phyloP scores from a whole-genome alignment of 2,329 filamentous ascomycete genomes.

The Alternaria viburni region DNA sequence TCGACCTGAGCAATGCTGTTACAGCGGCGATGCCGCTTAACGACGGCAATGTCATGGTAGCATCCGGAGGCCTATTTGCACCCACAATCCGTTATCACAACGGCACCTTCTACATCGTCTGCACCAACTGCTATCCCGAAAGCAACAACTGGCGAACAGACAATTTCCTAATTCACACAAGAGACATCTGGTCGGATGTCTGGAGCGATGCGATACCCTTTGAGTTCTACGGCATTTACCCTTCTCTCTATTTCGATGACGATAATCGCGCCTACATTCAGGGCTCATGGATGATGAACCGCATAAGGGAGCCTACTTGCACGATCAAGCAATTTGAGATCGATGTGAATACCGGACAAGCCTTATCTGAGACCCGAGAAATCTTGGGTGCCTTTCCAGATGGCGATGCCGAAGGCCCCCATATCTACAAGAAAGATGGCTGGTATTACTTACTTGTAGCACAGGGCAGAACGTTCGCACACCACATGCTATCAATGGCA shows the following conservation, averaged over 20 bases:
- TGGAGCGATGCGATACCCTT: constrained; percentile 8
- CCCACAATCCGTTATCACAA: constrained; percentile 12
- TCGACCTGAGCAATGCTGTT: background rate
- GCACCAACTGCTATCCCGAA: background rate
- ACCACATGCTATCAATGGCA: constrained; percentile 39
- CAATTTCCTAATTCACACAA: background rate
- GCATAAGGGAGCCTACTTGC: background rate
- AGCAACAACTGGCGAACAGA: constrained; percentile 8
- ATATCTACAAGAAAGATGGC: constrained; percentile 39
- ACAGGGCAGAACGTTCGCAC: constrained; percentile 32
- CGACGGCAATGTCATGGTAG: background rate
- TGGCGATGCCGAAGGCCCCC: constrained; percentile 32
- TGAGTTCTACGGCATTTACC: background rate
- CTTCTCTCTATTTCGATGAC: constrained; percentile 9
- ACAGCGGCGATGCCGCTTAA: background rate
- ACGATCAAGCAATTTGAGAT: constrained; percentile 6
- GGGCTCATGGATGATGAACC: constrained; percentile 29
- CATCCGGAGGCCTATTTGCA: background rate
- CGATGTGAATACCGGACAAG: background rate
- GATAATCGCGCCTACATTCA: constrained; percentile 58
- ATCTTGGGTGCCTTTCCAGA: background rate
- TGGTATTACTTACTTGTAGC: constrained; percentile 41
- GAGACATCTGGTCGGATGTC: background rate
- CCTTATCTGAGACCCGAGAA: background rate
- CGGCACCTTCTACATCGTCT: constrained; percentile 11